These are phyloP conservation scores for Talaromyces albobiverticillius DNA, from an alignment of 2,329 filamentous ascomycete genomes.

Conservation along the genomic window DNA sequence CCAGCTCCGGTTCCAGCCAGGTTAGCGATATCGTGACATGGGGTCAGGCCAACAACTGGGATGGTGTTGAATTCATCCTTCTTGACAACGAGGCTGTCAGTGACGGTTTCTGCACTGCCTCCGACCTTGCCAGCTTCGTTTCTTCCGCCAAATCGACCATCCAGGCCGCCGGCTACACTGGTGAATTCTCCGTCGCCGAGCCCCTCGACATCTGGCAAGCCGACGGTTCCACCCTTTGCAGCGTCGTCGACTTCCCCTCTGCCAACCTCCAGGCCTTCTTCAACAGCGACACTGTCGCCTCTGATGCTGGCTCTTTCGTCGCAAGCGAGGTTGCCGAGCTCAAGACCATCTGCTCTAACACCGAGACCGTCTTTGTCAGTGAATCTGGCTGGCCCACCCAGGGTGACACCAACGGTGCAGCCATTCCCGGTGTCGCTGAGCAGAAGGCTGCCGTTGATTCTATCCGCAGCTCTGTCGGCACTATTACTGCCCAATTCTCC, in stretches of 20 bases:
- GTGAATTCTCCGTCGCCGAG: conserved; percentile 80
- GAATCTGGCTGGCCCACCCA: conserved; percentile 85
- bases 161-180: conserved; percentile 64
- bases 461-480: conserved; percentile 65
- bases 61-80: conserved; percentile 73
- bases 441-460: conserved; percentile 70
- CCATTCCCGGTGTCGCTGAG: conserved; percentile 63
- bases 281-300: conserved; percentile 65
- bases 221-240: conserved; percentile 62
- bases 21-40: conserved; percentile 69
- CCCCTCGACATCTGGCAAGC: conserved; percentile 73
- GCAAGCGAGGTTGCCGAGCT: conserved; percentile 69
- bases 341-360: conserved; percentile 63
- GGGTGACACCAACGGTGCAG: conserved; percentile 68
- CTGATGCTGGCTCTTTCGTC: conserved; percentile 73
- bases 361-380: conserved; percentile 61
- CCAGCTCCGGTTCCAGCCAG: conserved; percentile 68
- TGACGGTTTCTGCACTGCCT: conserved; percentile 64
- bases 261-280: conserved; percentile 95
- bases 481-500: conserved; percentile 76
- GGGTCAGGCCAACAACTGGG: conserved; percentile 58
- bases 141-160: conserved; percentile 62
- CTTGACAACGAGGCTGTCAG: conserved; percentile 90
- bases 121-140: conserved; percentile 69
- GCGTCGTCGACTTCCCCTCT: conserved; percentile 71